These are phyloP conservation scores for Fusarium tupiense DNA, from an alignment of 2,329 filamentous ascomycete genomes.

Conservation along the genomic window DNA sequence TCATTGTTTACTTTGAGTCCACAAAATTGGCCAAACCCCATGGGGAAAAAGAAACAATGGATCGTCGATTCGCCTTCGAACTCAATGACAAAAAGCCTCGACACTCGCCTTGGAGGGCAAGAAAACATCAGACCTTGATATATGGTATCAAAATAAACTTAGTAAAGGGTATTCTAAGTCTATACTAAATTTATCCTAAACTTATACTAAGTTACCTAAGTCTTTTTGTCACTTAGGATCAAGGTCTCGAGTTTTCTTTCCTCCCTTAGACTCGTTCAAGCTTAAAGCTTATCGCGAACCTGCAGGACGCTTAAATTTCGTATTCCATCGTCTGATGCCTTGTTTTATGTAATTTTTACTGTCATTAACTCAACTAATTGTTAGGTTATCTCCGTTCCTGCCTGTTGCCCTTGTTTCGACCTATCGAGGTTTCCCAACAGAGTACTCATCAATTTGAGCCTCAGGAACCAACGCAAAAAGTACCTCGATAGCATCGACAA, in stretches of 20 bases:
- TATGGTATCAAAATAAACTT: too few species aligned
- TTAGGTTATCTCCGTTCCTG: not conserved
- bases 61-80: not conserved
- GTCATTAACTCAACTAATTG: not conserved
- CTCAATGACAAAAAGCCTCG: not conserved
- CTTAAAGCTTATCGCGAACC: not conserved
- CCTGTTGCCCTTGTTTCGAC: not conserved
- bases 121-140: too few species aligned
- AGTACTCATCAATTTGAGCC: not conserved
- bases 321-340: not conserved
- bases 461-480: not conserved
- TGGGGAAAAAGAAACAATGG: not conserved
- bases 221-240: too few species aligned
- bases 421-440: constrained; percentile 2
- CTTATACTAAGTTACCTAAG: too few species aligned
- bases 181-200: too few species aligned
- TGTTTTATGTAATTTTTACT: not conserved
- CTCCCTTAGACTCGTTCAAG: not conserved
- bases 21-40: not conserved
- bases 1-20: too few species aligned
- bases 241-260: too few species aligned
- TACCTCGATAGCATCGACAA: not conserved
- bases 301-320: not conserved
- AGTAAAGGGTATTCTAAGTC: too few species aligned
- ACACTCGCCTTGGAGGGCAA: too few species aligned